These are phyloP conservation scores for Bipolaris sorokiniana DNA, from an alignment of 2,329 filamentous ascomycete genomes.

Conservation along the genomic window DNA sequence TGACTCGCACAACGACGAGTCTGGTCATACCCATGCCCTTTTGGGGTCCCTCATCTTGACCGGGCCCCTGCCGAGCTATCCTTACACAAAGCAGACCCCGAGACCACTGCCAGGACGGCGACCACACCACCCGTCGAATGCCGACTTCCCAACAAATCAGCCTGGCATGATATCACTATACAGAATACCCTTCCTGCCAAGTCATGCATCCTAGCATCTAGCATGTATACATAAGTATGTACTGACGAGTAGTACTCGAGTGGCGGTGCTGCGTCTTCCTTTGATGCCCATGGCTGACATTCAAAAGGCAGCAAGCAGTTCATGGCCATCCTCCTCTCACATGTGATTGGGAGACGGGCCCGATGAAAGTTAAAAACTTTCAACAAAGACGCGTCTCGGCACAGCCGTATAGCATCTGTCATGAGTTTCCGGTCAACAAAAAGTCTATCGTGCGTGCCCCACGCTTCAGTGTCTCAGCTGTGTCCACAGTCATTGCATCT, in stretches of 20 bases:
- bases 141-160: neutral
- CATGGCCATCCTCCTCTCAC: too few species aligned
- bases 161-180: neutral
- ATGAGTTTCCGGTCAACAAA: slow-evolving; percentile 7
- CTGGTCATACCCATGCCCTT: neutral
- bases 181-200: neutral
- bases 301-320: neutral
- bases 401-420: neutral
- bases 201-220: neutral
- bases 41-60: neutral
- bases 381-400: neutral
- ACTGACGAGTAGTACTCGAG: neutral
- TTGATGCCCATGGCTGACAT: neutral
- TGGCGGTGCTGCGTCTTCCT: neutral
- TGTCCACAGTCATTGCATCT: neutral
- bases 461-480: neutral
- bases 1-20: neutral
- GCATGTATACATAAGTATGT: neutral
- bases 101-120: neutral
- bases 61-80: neutral
- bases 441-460: neutral
- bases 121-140: neutral
- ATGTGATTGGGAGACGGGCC: neutral
- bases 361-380: neutral
- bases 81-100: neutral